Base-by-base conservation (phyloP, 2,329 filamentous ascomycete genomes). In the Paecilomyces formosus region DNA sequence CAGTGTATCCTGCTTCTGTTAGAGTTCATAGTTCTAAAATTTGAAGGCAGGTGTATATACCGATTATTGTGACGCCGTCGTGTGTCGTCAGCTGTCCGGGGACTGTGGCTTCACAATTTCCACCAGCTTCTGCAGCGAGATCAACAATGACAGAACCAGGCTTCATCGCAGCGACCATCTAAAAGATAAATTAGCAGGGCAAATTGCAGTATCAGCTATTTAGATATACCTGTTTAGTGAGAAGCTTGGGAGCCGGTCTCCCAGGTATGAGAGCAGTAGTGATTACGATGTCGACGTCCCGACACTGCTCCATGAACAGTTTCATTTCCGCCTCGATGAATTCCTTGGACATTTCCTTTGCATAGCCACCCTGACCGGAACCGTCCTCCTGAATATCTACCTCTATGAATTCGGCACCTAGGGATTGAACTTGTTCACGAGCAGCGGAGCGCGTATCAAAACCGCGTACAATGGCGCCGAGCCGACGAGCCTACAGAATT, bases 271-370 rank as follows among this genome's bases (percentile, higher is more conserved):
- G 75, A n/a, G 92, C 92, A 1, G 92, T 96, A 1, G 91, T 96
- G 70, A 96, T 89, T 61, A 96, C 89, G 62, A 96, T 96, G 73
- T 96, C 91, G 55, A 96, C 90, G 45, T 96, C 92, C 60, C 85
- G 83, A 61, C 88, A 89, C 72, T 96, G 92, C 65, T 94, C 88
- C 70, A 89, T 86, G 75, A 96, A 96, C 0, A 96, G 81, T 72
- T 90, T 92, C 90, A 95, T 95, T 72, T 96, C 90, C 5, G 91
- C 91, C 61, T 91, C 90, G 71, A 94, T 91, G 68, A 96, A 96
- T 64, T 93, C 91, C 68, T 93, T 92, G 57, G 90, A 94, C 91
- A 96, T 96, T 69, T 92, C 90, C 69, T 96, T 96, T 56, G 90
- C 90, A 68, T 96, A 96, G 15, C 92, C 92, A 28, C 92, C 91